Conservation (phyloP, 1,284 basidiomycete species). For the Ustilago cynodontis region DNA sequence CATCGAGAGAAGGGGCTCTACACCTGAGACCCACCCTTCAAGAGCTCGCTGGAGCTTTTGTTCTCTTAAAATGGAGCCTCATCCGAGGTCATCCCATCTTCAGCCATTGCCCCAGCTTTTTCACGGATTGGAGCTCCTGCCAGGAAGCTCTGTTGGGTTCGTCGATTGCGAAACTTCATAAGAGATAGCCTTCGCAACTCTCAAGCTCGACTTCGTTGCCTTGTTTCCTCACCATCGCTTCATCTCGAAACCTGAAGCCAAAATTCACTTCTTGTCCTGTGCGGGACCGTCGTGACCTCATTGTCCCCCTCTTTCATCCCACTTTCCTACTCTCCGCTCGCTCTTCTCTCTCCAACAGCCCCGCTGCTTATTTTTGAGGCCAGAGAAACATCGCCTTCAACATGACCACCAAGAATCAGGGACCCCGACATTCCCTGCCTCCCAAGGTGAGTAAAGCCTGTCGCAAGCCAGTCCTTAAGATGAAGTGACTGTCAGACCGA, state of each 20-base stretch:
- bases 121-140: constrained; percentile 25
- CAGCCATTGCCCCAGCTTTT: constrained; percentile 8
- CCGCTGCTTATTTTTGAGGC: constrained; percentile 1
- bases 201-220: constrained; percentile 7
- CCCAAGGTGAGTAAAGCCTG: constrained; percentile 43
- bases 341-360: constrained; percentile 11
- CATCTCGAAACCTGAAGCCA: constrained; percentile 3
- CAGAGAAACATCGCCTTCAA: constrained; percentile 3
- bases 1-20: constrained; percentile 9
- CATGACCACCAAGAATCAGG: constrained; percentile 41
- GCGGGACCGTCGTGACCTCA: constrained; percentile 14
- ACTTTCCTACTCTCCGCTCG: constrained; percentile 5
- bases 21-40: constrained; percentile 15
- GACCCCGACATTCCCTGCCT: constrained; percentile 43
- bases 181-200: constrained; percentile 14
- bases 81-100: constrained; percentile 11
- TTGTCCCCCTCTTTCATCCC: constrained; percentile 16
- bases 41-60: constrained; percentile 11
- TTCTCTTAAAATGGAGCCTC: constrained; percentile 36
- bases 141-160: background rate
- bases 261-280: constrained; percentile 19
- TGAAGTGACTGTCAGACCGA: background rate
- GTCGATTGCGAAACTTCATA: constrained; percentile 15
- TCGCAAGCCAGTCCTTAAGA: background rate
- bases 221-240: background rate